Base-by-base conservation (phyloP, 257 asterid genomes). In the Cordia subcordata region DNA sequence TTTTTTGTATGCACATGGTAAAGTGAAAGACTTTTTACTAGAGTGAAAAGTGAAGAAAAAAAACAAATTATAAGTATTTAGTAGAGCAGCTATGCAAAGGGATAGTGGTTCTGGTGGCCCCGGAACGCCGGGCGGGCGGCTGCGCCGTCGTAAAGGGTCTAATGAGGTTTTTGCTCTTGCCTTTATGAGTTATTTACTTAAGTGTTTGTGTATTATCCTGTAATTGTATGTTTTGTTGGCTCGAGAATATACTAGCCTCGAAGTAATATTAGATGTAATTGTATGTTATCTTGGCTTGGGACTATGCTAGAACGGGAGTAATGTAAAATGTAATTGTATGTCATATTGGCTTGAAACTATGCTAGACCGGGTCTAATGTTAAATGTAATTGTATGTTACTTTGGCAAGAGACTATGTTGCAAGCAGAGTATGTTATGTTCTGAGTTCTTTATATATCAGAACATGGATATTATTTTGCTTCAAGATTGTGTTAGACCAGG, bases 61-160 rank as follows among this genome's bases (percentile, higher is more conserved):
- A 10, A 10, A 42, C 3, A 10, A 17, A 49, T 1, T 14, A 49
- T 15, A 20, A 15, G 57, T 17, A 57, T 55, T 55, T 63, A 65
- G 49, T 61, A 11, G 55, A 57, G 49, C 23, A 78, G 78, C 62
- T 68, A 88, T 93, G 97, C 91, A 93, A 64, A 85, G 64, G 78
- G 97, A 89, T 67, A 62, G 72, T 73, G 84, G 70, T 81, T 70
- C 86, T 39, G 85, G 82, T 55, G 79, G 77, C 42, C 67, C 83
- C 10, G 82, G 87, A 57, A 69, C 81, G 39, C 68, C 87, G 50
- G 68, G 75, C 49, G 85, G 88, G 53, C 76, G 97, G 19, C 8
- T 82, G 12, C 97, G 99, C 35, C 86, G 97, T 21, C 97, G 99
- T 51, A 86, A 68, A 72, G 92, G 87, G 64, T 89, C 97, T 18